A percentile compares a stretch with the other conserved stretches of the same genome.
Evolutionary conservation across 768 basidiomycete genomes (phyloP).

Genomic region (Russula brevipes): DNA sequence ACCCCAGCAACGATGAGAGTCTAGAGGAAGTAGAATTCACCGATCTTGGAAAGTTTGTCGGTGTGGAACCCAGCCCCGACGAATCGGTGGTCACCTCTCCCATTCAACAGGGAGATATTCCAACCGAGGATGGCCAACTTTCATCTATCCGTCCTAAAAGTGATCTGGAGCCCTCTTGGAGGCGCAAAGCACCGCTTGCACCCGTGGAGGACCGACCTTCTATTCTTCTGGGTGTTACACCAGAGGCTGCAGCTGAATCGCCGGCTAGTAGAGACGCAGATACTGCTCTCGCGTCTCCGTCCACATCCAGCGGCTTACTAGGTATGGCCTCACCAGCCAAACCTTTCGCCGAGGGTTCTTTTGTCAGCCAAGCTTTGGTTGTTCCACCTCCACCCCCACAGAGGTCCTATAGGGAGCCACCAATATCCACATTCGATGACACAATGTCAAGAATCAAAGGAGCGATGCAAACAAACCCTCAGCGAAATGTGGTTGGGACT

Average conservation of each 20-base stretch:
- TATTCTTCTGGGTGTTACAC: background rate
- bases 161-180: conserved; percentile 41
- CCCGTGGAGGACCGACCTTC: conserved; percentile 16
- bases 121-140: conserved; percentile 36
- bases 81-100: background rate
- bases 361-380: conserved; percentile 4
- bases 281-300: conserved; percentile 2
- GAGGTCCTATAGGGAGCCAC: conserved; percentile 41
- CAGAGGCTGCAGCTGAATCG: conserved; percentile 7
- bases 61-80: conserved; percentile 32
- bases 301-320: conserved; percentile 5
- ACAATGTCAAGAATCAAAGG: conserved; percentile 84
- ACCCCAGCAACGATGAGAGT: conserved; percentile 48
- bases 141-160: conserved; percentile 28
- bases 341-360: conserved; percentile 8
- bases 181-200: conserved; percentile 31
- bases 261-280: conserved; percentile 6
- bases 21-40: conserved; percentile 79
- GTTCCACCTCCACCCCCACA: conserved; percentile 11
- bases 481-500: conserved; percentile 36
- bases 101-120: conserved; percentile 21
- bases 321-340: conserved; percentile 2
- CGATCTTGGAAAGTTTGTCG: conserved; percentile 68
- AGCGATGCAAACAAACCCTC: conserved; percentile 61
- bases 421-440: conserved; percentile 75